These are phyloP conservation scores for Fusarium brevicatenulatum DNA, from an alignment of 2,329 filamentous ascomycete genomes.

Conservation along the genomic window DNA sequence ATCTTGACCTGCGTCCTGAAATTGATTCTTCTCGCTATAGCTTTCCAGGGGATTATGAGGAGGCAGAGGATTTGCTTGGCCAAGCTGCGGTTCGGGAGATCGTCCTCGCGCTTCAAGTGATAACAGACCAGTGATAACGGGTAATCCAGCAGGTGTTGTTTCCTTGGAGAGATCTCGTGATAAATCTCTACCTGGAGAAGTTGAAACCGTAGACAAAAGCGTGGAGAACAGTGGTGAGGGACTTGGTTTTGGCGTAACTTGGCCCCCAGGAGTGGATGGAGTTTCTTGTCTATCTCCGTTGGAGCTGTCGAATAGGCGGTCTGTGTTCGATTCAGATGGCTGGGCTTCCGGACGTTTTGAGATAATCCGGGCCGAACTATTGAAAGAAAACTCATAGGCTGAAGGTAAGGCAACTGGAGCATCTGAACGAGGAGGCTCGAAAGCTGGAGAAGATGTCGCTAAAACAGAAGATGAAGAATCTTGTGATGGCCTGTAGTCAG, in stretches of 20 bases:
- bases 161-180: neutral
- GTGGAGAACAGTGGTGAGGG: neutral
- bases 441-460: neutral
- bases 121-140: neutral
- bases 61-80: too few species aligned
- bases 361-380: neutral
- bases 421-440: neutral
- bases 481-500: neutral
- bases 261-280: neutral
- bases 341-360: neutral
- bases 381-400: neutral
- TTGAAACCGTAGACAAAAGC: neutral
- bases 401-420: neutral
- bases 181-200: neutral
- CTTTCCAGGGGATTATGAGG: neutral
- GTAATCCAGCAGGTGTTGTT: neutral
- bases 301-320: neutral
- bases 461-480: neutral
- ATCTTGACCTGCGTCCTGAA: neutral
- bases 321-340: neutral
- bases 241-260: neutral
- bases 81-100: neutral
- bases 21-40: neutral
- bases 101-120: neutral
- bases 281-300: neutral